phyloP scores from a whole-genome alignment of 1,139 yeast genomes.

The Blastobotrys buckinghamii region DNA sequence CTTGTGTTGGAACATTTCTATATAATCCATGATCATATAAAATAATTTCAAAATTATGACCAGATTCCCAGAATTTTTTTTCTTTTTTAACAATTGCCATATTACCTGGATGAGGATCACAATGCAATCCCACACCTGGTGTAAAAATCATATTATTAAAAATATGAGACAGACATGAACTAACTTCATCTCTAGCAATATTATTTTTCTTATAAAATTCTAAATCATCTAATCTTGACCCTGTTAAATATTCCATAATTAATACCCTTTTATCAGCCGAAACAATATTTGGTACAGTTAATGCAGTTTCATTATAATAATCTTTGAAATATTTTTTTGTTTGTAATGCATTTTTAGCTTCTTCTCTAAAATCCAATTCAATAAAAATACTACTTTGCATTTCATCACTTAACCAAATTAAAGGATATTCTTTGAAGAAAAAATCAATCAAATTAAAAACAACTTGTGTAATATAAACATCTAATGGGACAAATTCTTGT shows the following conservation, averaged over 20 bases:
- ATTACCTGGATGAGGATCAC: conserved; percentile 98
- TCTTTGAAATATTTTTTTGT: conserved; percentile 63
- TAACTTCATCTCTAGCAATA: conserved; percentile 72
- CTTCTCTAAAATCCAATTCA: conserved; percentile 82
- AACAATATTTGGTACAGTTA: conserved; percentile 68
- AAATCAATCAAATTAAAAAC: conserved; percentile 71
- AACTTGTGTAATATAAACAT: conserved; percentile 66
- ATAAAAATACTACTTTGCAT: conserved; percentile 77
- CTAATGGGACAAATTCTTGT: conserved; percentile 84
- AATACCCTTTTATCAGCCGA: conserved; percentile 65
- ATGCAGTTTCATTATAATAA: conserved; percentile 57
- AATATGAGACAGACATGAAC: conserved; percentile 79
- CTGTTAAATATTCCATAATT: conserved; percentile 80
- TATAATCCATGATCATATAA: conserved; percentile 94
- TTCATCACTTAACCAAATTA: conserved; percentile 92
- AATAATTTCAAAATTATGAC: conserved; percentile 81
- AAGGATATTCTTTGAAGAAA: conserved; percentile 88
- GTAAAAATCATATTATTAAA: conserved; percentile 95
- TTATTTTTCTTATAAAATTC: conserved; percentile 53
- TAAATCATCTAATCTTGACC: conserved; percentile 76
- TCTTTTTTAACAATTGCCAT: conserved; percentile 56
- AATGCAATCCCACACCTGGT: conserved; percentile 85
- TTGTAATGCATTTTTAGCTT: conserved; percentile 69
- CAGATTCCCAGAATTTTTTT: background rate
- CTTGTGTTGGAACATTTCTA: conserved; percentile 69